phyloP scores from a whole-genome alignment of 2,329 filamentous ascomycete genomes.

The Aaosphaeria arxii region DNA sequence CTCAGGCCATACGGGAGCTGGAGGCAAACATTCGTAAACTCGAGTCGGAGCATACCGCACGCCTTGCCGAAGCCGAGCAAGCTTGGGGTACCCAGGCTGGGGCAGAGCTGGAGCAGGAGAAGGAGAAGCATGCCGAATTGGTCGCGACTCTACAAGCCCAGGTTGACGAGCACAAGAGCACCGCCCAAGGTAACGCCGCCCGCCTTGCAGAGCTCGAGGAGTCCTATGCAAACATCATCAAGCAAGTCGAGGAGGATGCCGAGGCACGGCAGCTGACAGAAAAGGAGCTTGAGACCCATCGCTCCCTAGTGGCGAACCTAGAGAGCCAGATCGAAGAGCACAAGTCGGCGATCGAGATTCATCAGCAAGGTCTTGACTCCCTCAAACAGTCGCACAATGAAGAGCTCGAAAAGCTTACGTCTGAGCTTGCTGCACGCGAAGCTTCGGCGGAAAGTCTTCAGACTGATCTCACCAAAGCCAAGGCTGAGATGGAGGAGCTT shows the following conservation, averaged over 20 bases:
- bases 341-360: constrained; percentile 53
- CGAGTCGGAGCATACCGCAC: constrained; percentile 30
- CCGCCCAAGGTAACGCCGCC: constrained; percentile 65
- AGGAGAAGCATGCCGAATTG: constrained; percentile 48
- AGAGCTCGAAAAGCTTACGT: constrained; percentile 50
- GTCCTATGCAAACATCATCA: constrained; percentile 63
- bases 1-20: constrained; percentile 69
- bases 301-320: constrained; percentile 52
- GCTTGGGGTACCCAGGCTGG: constrained; percentile 23
- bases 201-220: constrained; percentile 74
- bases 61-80: constrained; percentile 28
- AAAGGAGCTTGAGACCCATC: constrained; percentile 51
- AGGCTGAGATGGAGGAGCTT: constrained; percentile 58
- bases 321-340: constrained; percentile 57
- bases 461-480: constrained; percentile 58
- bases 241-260: constrained; percentile 65
- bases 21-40: constrained; percentile 56
- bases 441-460: constrained; percentile 43
- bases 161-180: constrained; percentile 76
- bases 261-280: constrained; percentile 57
- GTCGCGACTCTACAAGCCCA: constrained; percentile 64
- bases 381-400: constrained; percentile 53
- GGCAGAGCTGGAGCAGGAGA: constrained; percentile 39
- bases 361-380: constrained; percentile 52
- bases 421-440: constrained; percentile 30